These are phyloP conservation scores for Triticum timopheevii DNA, from an alignment of 176 grass and related monocot species.

Conservation along the genomic window DNA sequence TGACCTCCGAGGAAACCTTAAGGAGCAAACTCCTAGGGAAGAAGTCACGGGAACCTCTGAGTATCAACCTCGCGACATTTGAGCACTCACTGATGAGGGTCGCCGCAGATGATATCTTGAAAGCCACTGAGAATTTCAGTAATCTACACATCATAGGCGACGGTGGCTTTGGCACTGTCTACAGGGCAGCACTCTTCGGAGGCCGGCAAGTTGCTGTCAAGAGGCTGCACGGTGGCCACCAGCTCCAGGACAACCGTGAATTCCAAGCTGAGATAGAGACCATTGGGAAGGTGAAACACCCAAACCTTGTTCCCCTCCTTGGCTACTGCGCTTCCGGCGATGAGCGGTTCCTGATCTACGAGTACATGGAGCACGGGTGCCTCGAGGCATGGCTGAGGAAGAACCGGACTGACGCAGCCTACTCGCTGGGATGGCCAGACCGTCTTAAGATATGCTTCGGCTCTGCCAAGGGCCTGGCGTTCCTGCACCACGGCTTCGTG, in stretches of 20 bases:
- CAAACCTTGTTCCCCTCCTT: slow-evolving; percentile 70
- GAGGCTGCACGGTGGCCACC: slow-evolving; percentile 57
- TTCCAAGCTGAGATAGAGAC: slow-evolving; percentile 94
- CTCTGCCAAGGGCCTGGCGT: slow-evolving; percentile 63
- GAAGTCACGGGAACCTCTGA: slow-evolving; percentile 56
- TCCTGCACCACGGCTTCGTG: slow-evolving; percentile 85
- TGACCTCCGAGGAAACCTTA: slow-evolving; percentile 37
- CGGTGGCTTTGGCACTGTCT: slow-evolving; percentile 88
- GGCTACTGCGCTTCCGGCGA: slow-evolving; percentile 66
- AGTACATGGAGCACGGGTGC: slow-evolving; percentile 81
- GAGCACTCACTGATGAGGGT: slow-evolving; percentile 63
- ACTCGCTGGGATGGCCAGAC: slow-evolving; percentile 59
- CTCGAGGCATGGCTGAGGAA: slow-evolving; percentile 74
- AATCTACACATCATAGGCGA: slow-evolving; percentile 58
- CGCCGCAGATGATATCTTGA: slow-evolving; percentile 58
- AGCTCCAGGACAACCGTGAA: slow-evolving; percentile 55
- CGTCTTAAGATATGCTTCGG: slow-evolving; percentile 71
- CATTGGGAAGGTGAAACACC: slow-evolving; percentile 86
- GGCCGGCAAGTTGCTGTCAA: slow-evolving; percentile 65
- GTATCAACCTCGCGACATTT: slow-evolving; percentile 83
- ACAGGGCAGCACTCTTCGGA: slow-evolving; percentile 52
- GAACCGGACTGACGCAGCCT: slow-evolving; percentile 33
- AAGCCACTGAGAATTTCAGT: slow-evolving; percentile 75
- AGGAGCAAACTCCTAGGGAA: slow-evolving; percentile 54
- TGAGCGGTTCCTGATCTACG: slow-evolving; percentile 74